These are phyloP conservation scores for Coniochaeta sp. DNA, from an alignment of 2,329 filamentous ascomycete genomes.

Conservation along the genomic window DNA sequence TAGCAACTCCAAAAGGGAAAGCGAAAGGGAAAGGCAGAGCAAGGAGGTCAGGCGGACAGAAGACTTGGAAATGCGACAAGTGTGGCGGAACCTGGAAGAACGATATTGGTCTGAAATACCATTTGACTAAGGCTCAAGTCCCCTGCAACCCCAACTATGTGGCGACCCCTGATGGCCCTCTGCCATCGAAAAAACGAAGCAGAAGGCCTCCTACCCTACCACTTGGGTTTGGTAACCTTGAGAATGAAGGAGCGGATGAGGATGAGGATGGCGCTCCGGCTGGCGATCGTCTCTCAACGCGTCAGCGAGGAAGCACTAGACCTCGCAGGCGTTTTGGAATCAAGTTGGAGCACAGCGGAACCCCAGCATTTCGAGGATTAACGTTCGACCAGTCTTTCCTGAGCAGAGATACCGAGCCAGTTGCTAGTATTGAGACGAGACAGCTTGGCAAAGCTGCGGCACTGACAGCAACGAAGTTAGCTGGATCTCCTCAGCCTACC, in stretches of 20 bases:
- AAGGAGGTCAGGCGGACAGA: slow-evolving; percentile 10
- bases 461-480: background rate
- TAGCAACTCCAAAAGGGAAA: slow-evolving; percentile 1
- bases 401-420: background rate
- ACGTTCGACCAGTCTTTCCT: background rate
- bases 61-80: slow-evolving; percentile 40
- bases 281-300: background rate
- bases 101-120: slow-evolving; percentile 50
- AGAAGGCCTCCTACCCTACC: background rate
- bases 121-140: slow-evolving; percentile 46
- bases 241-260: background rate
- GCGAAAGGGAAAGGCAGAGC: slow-evolving; percentile 6
- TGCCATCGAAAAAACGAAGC: slow-evolving; percentile 5
- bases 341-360: background rate
- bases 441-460: background rate
- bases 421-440: background rate
- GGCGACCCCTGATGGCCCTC: slow-evolving; percentile 16
- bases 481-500: background rate
- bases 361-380: background rate
- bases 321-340: background rate
- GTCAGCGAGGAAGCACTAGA: background rate
- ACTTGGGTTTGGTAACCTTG: background rate
- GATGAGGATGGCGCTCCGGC: background rate
- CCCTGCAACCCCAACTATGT: slow-evolving; percentile 43
- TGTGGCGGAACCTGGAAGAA: slow-evolving; percentile 52